These are phyloP conservation scores for Tricholoma sp. DNA, from an alignment of 768 basidiomycete genomes.

Conservation along the genomic window DNA sequence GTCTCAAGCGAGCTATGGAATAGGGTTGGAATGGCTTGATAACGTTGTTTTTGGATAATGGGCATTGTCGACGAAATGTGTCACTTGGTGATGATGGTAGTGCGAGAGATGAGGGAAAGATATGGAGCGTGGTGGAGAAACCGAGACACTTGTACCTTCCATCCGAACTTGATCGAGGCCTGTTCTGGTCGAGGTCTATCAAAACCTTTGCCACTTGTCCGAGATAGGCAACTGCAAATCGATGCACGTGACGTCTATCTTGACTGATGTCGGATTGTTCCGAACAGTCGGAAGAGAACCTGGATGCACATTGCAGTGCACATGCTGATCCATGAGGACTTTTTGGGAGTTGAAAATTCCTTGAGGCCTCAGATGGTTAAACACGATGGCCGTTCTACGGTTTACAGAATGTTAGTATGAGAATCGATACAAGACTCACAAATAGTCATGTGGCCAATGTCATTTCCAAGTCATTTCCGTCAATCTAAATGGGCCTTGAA, in stretches of 20 bases:
- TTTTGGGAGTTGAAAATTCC: neutral
- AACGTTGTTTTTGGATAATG: constrained; percentile 16
- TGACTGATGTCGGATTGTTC: neutral
- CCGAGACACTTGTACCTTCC: constrained; percentile 20
- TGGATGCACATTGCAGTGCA: neutral
- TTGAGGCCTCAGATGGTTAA: neutral
- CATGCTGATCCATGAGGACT: neutral
- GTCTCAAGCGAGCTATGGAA: constrained; percentile 55
- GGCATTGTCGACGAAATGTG: constrained; percentile 20
- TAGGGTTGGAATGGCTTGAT: constrained; percentile 26
- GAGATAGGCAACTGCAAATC: constrained; percentile 16
- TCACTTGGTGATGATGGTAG: constrained; percentile 3
- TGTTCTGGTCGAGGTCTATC: constrained; percentile 14
- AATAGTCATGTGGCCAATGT: neutral
- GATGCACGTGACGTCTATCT: constrained; percentile 14
- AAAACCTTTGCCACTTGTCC: constrained; percentile 15
- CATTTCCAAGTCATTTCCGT: neutral
- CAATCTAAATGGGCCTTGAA: too few relatives aligned
- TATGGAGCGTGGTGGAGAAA: constrained; percentile 11
- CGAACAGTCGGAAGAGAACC: too few relatives aligned
- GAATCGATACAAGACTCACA: neutral
- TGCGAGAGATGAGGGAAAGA: constrained; percentile 3
- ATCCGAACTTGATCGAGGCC: constrained; percentile 31
- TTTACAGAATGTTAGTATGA: neutral
- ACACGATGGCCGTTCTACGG: neutral